Evolutionary conservation across 2,329 filamentous ascomycete genomes (phyloP), one percentile per base, ranked within the genome.

Genomic region (Fusarium poae): DNA sequence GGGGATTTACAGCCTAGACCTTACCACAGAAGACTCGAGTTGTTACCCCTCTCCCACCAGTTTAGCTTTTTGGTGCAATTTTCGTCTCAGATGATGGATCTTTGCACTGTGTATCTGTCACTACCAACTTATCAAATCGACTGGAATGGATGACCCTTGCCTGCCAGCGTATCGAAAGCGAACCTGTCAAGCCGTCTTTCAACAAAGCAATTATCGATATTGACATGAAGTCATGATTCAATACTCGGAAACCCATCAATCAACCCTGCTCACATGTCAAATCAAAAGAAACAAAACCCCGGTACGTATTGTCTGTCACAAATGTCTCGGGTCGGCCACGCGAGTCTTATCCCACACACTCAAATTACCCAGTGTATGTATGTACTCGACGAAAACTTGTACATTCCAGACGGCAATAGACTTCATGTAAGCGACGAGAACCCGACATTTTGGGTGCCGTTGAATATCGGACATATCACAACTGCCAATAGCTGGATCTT

Each of bases 251-350:
- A 20, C 6, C 13, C 34, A n/a, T n/a, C n/a, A n/a, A n/a, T 52
- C 32, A 37, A 23, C 50, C 34, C 35, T 43, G 32, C 8, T 40
- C 30, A n/a, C n/a, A 18, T 57, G 20, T 11, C 32, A 57, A 25
- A 5, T 20, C 43, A 39, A 35, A 48, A 63, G 45, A 53, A 50
- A 61, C 40, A 52, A 25, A 53, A 39, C 35, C 27, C 21, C n/a
- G 3, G 29, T 39, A 34, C 6, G 15, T 32, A 16, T 3, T 15
- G 12, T 30, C 29, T 18, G 16, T 18, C 32, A 18, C 15, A 37
- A 40, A 35, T 70, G 53, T 73, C 69, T 73, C 69, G 59, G 69
- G 57, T 50, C 51, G 48, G 71, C 67, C 69, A 70, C 59, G 58
- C 65, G 65, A 58, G 64, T 64, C 61, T 62, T 53, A 67, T 51